Evolutionary conservation across 805 yeast species (phyloP), one percentile per base, ranked within the genome.

Genomic region (Kuraishia piskuri): DNA sequence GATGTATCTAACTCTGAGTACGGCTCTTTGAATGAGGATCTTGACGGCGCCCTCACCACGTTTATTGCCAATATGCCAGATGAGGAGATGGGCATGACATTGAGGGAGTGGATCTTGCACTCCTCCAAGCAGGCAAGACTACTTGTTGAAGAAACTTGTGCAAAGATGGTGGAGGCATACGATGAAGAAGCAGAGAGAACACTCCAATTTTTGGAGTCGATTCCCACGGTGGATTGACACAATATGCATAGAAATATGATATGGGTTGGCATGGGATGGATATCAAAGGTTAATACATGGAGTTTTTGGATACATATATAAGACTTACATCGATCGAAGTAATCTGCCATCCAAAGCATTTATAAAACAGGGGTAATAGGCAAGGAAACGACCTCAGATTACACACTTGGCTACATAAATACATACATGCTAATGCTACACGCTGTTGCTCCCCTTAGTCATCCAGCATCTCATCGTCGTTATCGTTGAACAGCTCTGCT

Each of bases 21-120:
- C 56, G 72, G 57, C 2, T 61, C 69, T 14, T 51, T 84, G 19
- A 74, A 77, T 57, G 81, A 84, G 56, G 95, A 87, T 62, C 63
- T 72, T 46, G 88, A 84, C 54, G 90, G 92, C 1, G 77, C 77
- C 25, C 66, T 87, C 22, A 79, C 88, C 0, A 72, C 73, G 50
- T 86, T 86, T 60, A 80, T 86, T 6, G 74, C 82, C 1, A 81
- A 80, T 47, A 82, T 87, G 80, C 91, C 92, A 0, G 81, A 77
- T 26, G 78, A 78, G 23, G 90, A 87, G 61, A 71, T 87, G 58
- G 73, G 78, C 12, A 81, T 84, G 85, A 79, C 86, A 0, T 77
- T 89, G n/a, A 73, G 75, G 50, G 79, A 86, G 55, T 90, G 96
- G 96, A 67, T 87, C 21, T 61, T 62, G 26, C 71, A 75, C 57